Base-by-base conservation (phyloP, 805 yeast species). In the Hagleromyces aurorensis region DNA sequence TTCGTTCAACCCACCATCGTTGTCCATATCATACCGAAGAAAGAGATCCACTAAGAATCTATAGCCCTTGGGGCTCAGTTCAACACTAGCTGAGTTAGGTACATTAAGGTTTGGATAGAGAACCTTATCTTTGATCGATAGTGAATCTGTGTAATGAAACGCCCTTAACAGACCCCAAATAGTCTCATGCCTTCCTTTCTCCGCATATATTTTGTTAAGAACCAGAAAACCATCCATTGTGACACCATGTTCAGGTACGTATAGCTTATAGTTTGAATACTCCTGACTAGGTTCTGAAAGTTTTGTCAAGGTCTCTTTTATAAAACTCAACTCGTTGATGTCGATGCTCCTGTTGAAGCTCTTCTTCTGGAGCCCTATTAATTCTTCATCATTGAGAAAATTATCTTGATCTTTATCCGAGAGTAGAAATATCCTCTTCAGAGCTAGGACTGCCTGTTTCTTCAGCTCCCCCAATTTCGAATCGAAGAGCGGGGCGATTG, bases 341-440 rank as follows among this genome's bases (percentile, higher is more conserved):
- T 70, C 75, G 13, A 74, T 56, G 13, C 61, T 50, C 34, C 77
- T 70, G 24, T 71, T 70, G 54, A 89, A 91, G 44, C 96, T 84
- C 41, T 75, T 77, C 32, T 56, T 57, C 45, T 89, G 97, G 16
- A 91, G 58, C 3, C 62, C 67, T 6, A 72, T 50, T 37, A 91
- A 69, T 50, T 91, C 97, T 1, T 64, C 61, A 43, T 73, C 85
- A 45, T 72, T 75, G 35, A 91, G 59, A 39, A 55, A 72, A 0
- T 94, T 95, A 52, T 89, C 95, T 53, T 87, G 96, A 48, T 91
- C 96, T 30, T 70, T 74, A 53, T 91, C 98, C 42, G 89, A 74
- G 2, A 91, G 62, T 44, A 83, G 75, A 49, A 91, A 91, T 1
- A 93, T 72, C 31, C 98, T 62, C 34, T 73, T 73, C 25, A 91